Percentiles rank a stretch among this genome's conserved stretches.
Evolutionary conservation across 164 flowering plant genomes (phyloP).

Genomic region (Aristolochia californica): DNA sequence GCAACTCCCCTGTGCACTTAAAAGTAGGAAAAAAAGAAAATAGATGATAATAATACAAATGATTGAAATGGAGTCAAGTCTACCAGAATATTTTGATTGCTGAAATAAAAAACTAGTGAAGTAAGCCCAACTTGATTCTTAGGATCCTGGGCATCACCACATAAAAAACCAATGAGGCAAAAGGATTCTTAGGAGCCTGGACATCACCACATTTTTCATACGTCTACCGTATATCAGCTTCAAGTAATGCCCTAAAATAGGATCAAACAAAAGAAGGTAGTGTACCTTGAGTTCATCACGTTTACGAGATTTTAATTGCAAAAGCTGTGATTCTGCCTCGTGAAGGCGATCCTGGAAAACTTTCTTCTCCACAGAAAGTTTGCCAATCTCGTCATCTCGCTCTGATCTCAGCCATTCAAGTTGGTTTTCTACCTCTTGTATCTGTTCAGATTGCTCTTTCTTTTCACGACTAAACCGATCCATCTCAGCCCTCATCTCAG

Average conservation of each 20-base stretch:
- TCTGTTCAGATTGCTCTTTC: conserved; percentile 71
- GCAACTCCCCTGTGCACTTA: no score
- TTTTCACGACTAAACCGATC: conserved; percentile 83
- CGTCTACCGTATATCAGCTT: no score
- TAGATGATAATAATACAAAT: no score
- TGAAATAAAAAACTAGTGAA: no score
- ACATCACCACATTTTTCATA: no score
- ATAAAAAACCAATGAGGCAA: no score
- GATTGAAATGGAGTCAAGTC: no score
- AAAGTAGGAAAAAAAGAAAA: no score
- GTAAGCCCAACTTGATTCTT: no score
- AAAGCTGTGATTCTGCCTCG: conserved; percentile 84
- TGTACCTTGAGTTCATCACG: conserved; percentile 93
- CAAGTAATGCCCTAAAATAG: background rate
- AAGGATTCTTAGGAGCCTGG: no score
- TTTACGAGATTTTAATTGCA: conserved; percentile 83
- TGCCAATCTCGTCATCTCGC: conserved; percentile 70
- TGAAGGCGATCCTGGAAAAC: conserved; percentile 81
- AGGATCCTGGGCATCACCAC: no score
- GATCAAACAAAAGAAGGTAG: background rate
- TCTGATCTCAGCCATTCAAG: conserved; percentile 93
- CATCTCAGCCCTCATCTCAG: conserved; percentile 76
- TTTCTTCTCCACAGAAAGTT: conserved; percentile 69
- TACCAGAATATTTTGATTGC: no score
- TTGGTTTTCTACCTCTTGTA: conserved; percentile 77